phyloP scores from a whole-genome alignment of 2,329 filamentous ascomycete genomes.

The Stachybotrys chartarum region DNA sequence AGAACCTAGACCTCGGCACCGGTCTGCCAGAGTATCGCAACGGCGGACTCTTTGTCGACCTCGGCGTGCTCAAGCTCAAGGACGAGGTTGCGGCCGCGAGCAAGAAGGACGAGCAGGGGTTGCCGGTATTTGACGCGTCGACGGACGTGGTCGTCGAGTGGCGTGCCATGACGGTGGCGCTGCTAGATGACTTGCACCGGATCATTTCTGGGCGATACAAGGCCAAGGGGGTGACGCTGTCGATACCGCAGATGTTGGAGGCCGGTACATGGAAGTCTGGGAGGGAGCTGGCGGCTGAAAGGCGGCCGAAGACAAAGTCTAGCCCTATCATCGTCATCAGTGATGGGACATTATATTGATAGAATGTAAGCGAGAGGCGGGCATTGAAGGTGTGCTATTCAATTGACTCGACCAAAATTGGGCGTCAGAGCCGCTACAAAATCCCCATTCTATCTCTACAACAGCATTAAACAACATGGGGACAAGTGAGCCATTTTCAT shows the following conservation, averaged over 20 bases:
- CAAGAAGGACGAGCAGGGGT: slow-evolving; percentile 28
- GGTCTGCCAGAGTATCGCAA: slow-evolving; percentile 68
- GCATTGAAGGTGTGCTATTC: not conserved
- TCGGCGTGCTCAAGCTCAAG: slow-evolving; percentile 46
- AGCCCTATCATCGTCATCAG: slow-evolving; percentile 77
- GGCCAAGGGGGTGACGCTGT: slow-evolving; percentile 27
- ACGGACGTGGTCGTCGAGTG: slow-evolving; percentile 56
- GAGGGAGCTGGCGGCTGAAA: slow-evolving; percentile 72
- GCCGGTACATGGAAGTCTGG: slow-evolving; percentile 58
- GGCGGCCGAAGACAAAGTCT: slow-evolving; percentile 70
- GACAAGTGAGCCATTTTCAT: too few relatives aligned
- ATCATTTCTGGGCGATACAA: slow-evolving; percentile 30
- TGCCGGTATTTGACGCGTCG: slow-evolving; percentile 43
- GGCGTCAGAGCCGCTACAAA: too few relatives aligned
- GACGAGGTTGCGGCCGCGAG: slow-evolving; percentile 33
- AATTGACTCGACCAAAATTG: not conserved
- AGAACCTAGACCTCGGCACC: slow-evolving; percentile 50
- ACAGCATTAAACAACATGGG: too few relatives aligned
- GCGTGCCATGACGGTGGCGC: slow-evolving; percentile 50
- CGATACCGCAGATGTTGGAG: slow-evolving; percentile 43
- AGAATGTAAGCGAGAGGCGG: too few relatives aligned
- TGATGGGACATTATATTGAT: slow-evolving; percentile 73
- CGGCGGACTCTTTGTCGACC: slow-evolving; percentile 60
- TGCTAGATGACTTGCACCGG: slow-evolving; percentile 42
- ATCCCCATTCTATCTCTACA: too few relatives aligned